Conservation (phyloP, 768 basidiomycete genomes). For the Mrakia frigida region DNA sequence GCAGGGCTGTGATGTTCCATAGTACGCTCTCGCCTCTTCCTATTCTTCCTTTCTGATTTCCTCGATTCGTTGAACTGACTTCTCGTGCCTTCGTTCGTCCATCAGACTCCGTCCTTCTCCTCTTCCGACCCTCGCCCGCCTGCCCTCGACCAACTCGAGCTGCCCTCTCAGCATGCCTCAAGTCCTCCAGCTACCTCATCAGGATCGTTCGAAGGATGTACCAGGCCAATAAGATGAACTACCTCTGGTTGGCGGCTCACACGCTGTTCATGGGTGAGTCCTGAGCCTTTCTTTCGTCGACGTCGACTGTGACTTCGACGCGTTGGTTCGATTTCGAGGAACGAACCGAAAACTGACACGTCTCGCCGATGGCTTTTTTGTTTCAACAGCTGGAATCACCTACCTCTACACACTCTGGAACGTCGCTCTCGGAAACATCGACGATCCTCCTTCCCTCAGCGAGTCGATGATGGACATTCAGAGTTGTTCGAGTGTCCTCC, state of each 20-base stretch:
- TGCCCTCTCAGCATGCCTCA: slow-evolving; percentile 43
- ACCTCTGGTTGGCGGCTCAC: slow-evolving; percentile 28
- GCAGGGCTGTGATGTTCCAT: slow-evolving; percentile 44
- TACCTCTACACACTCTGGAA: slow-evolving; percentile 46
- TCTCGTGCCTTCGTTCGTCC: not conserved
- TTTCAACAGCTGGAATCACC: slow-evolving; percentile 40
- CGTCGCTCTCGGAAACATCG: slow-evolving; percentile 42
- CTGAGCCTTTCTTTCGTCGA: not conserved
- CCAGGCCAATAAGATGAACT: slow-evolving; percentile 45
- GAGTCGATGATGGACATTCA: slow-evolving; percentile 45
- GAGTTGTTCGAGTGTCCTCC: slow-evolving; percentile 42
- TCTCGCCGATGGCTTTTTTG: slow-evolving; percentile 31
- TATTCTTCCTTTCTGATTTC: not conserved
- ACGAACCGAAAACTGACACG: slow-evolving; percentile 23
- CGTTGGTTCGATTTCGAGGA: slow-evolving; percentile 34
- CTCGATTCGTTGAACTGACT: not conserved
- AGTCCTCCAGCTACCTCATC: slow-evolving; percentile 46
- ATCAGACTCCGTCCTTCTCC: slow-evolving; percentile 43
- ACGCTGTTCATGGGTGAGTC: slow-evolving; percentile 17
- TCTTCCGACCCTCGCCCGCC: slow-evolving; percentile 45
- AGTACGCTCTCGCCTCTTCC: slow-evolving; percentile 39
- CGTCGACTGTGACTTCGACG: too few species aligned
- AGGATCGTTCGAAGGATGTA: slow-evolving; percentile 45
- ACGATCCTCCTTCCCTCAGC: slow-evolving; percentile 41
- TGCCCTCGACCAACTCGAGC: slow-evolving; percentile 43